Percentiles rank a stretch among this genome's conserved stretches.
phyloP scores from a whole-genome alignment of 768 basidiomycete genomes.

The Lactarius hengduanensis region DNA sequence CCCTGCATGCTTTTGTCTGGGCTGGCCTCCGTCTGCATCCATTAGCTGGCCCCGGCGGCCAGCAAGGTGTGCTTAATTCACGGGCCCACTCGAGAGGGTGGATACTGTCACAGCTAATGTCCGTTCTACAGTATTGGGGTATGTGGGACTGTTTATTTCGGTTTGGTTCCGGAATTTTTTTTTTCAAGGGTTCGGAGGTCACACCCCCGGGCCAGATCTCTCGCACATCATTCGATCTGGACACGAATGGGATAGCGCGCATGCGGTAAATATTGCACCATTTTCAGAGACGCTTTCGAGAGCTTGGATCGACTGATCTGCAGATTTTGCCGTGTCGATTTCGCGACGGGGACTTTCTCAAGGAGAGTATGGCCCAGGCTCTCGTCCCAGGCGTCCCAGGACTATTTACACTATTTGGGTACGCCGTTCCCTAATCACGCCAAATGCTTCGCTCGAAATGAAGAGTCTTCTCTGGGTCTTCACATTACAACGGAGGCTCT shows the following conservation, averaged over 20 bases:
- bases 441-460: constrained; percentile 1
- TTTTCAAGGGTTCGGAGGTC: not conserved
- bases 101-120: not conserved
- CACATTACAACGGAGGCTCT: not conserved
- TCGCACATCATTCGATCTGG: not conserved
- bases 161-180: not conserved
- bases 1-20: not conserved
- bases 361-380: not conserved
- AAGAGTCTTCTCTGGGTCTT: not conserved
- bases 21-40: not conserved
- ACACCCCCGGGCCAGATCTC: not conserved
- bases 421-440: constrained; percentile 3
- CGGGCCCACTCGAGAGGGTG: not conserved
- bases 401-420: not conserved
- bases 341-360: not conserved
- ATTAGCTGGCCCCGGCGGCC: not conserved
- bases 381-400: not conserved
- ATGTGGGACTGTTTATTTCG: not conserved
- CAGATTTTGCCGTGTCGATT: not conserved
- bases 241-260: not conserved
- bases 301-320: not conserved
- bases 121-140: not conserved
- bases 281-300: not conserved
- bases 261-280: not conserved
- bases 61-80: not conserved